Evolutionary conservation across 192 early-diverging fungal genomes (phyloP), one percentile per base, ranked within the genome.

Genomic region (Coemansia pectinata): DNA sequence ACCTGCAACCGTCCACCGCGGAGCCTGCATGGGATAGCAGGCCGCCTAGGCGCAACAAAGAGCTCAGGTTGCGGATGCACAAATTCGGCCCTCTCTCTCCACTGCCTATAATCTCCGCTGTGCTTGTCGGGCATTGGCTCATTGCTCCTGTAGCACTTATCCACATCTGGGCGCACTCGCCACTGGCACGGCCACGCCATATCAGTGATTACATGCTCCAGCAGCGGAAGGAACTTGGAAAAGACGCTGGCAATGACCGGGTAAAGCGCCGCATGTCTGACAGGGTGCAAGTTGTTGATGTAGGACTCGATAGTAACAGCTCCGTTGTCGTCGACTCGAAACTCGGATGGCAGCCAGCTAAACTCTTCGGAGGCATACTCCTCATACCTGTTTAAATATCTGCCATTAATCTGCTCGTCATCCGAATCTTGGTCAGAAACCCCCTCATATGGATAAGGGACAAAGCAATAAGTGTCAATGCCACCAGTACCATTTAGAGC

Each of bases 261-360:
- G 55, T 92, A 91, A 65, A 89, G 50, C 9, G 71, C 72, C 9
- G 70, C 69, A 66, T 84, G 69, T 31, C 84, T 73, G 19, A 67
- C 31, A 14, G 88, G 90, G 42, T 92, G 85, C 23, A 91, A 55
- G 57, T 92, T 92, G 84, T 92, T 92, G 83, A 94, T 92, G 70
- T 92, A 92, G 0, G 88, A 90, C 25, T 59, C 36, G 23, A 88
- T 69, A 2, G 45, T 45, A 17, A 83, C 75, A 8, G 71, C 14
- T 23, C 90, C 90, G 39, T 86, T 72, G 0, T 81, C 42, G 21
- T 36, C 44, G 1, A 92, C 78, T 1, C 70, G 58, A 68, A 91
- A 88, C 41, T 90, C 91, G 1, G 87, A 73, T 0, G 92, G 91
- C 15, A 93, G 77, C 91, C 90, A 90, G 61, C 74, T 73, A 41